These are phyloP conservation scores for Cordyceps pruinosa DNA, from an alignment of 2,329 filamentous ascomycete genomes.

Conservation along the genomic window DNA sequence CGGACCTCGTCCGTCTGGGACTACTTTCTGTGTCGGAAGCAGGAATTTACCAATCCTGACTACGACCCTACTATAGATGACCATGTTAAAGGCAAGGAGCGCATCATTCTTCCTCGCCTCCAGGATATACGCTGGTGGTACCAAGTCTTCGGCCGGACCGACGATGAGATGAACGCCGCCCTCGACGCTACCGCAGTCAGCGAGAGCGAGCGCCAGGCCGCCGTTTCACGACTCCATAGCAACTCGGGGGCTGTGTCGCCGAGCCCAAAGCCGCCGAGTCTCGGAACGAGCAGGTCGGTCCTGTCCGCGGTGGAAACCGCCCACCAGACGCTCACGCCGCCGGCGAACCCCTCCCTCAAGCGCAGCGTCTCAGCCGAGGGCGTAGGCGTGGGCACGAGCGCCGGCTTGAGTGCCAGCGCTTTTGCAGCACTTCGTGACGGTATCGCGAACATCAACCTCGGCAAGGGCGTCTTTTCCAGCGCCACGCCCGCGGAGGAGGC, in stretches of 20 bases:
- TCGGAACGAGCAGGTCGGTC: slow-evolving; percentile 43
- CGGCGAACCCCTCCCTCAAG: slow-evolving; percentile 30
- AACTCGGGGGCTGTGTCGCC: slow-evolving; percentile 22
- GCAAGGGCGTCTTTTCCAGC: slow-evolving; percentile 35
- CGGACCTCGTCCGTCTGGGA: slow-evolving; percentile 88
- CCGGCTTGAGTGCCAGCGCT: slow-evolving; percentile 26
- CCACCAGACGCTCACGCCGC: slow-evolving; percentile 43
- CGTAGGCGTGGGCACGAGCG: neutral
- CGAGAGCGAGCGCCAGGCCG: slow-evolving; percentile 34
- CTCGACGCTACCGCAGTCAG: slow-evolving; percentile 48
- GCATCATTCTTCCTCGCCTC: slow-evolving; percentile 72
- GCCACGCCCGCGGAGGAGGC: slow-evolving; percentile 24
- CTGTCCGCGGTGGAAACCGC: slow-evolving; percentile 53
- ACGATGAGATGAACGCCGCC: slow-evolving; percentile 85
- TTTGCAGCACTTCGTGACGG: slow-evolving; percentile 42
- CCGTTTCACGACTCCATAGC: slow-evolving; percentile 29
- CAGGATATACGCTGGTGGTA: slow-evolving; percentile 90
- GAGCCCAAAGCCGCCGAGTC: slow-evolving; percentile 33
- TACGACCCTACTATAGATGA: slow-evolving; percentile 75
- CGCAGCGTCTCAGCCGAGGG: slow-evolving; percentile 39
- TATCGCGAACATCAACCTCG: slow-evolving; percentile 40
- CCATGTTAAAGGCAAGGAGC: slow-evolving; percentile 68
- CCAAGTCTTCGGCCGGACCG: slow-evolving; percentile 75
- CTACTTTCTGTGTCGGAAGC: slow-evolving; percentile 76
- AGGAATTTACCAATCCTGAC: slow-evolving; percentile 74